Evolutionary conservation across 257 asterid species (phyloP).

Genomic region (Dorcoceras hygrometricum): DNA sequence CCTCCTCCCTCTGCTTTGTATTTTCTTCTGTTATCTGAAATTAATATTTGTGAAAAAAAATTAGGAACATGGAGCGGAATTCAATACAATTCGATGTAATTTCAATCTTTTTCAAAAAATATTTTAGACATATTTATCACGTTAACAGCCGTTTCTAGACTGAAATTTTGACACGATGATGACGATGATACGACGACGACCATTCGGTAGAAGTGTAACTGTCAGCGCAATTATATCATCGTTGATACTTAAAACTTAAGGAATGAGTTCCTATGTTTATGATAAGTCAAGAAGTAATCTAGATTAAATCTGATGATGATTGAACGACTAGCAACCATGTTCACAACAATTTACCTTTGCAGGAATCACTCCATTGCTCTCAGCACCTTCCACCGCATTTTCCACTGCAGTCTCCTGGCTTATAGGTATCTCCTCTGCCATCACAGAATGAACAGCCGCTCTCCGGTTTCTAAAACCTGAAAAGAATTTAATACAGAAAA

Average conservation of each 20-base stretch:
- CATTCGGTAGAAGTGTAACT: too few species aligned
- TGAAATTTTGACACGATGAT: too few species aligned
- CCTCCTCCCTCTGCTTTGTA: conserved; percentile 25
- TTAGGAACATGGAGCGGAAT: neutral
- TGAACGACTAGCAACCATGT: neutral
- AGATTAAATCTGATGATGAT: neutral
- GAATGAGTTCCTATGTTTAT: too few species aligned
- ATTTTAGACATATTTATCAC: too few species aligned
- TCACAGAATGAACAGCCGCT: conserved; percentile 29
- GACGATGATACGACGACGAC: too few species aligned
- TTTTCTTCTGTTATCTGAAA: conserved; percentile 38
- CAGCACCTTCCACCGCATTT: conserved; percentile 41
- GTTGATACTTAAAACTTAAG: too few species aligned
- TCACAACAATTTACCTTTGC: conserved; percentile 36
- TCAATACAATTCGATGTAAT: too few species aligned
- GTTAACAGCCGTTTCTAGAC: too few species aligned
- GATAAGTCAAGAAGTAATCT: too few species aligned
- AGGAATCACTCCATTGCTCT: conserved; percentile 29
- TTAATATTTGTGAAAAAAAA: neutral
- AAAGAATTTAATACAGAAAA: neutral
- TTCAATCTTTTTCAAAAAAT: neutral
- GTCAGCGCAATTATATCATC: too few species aligned
- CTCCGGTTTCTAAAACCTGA: conserved; percentile 19
- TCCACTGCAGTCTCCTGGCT: conserved; percentile 37
- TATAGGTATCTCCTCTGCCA: conserved; percentile 54